Base-by-base conservation (phyloP, 441 rosid species). In the Jatropha multifida region DNA sequence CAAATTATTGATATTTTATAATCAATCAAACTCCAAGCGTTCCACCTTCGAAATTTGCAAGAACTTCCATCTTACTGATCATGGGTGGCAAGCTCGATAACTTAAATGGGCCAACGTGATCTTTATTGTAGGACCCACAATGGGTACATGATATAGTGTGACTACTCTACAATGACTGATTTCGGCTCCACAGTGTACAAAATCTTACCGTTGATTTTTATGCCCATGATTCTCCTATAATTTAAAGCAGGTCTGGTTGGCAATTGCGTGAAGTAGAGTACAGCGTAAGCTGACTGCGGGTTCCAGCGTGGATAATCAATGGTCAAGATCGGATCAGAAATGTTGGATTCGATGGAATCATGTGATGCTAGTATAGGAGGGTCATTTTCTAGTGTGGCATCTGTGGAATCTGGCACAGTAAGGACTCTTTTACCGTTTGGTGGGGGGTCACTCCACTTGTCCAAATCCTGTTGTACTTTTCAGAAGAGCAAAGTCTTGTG, bases 391-490 rank as follows among this genome's bases (percentile, higher is more conserved):
- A 63, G 32, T 2, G 26, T 18, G 42, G 15, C 11, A 4, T 55
- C 4, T 18, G 15, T 5, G 9, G 64, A 10, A 49, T 68, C 68
- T 32, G 58, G 65, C 23, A 42, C 0, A 23, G 69, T 70, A 0
- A 13, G 14, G 20, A 72, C 60, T 32, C 1, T 14, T n/a, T 7
- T 60, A 15, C 60, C 60, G 59, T 54, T 63, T 42, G 66, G 38
- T 56, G 66, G 72, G 40, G 20, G 41, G 15, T 14, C 23, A 23
- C 65, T 72, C 72, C 79, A 27, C 59, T 49, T 68, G 69, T 42
- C 81, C 84, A 72, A 26, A 72, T 72, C 8, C 73, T 59, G 60
- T 75, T 78, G 74, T 75, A 70, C n/a, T 67, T 60, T 63, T 77
- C 76, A n/a, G 60, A 76, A 0, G 70, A n/a, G 5, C 68, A 32